Conservation (phyloP, 495 filamentous ascomycete species). For the Neurospora sublineolata region DNA sequence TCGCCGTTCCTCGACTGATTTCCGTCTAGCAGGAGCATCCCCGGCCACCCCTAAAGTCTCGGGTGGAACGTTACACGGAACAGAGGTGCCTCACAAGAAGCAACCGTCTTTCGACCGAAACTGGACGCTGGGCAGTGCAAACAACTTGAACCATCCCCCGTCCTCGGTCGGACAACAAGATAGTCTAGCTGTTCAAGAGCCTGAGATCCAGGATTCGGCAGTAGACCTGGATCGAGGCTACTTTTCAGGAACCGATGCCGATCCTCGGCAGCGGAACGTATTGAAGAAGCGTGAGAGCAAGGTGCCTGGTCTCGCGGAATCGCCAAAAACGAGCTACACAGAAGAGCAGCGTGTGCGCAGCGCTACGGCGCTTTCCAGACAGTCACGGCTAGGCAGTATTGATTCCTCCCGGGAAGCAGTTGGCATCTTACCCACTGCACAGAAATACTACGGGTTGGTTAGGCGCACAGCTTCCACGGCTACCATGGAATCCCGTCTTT, state of each 20-base stretch:
- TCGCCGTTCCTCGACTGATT: conserved; percentile 80
- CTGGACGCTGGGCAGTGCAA: conserved; percentile 65
- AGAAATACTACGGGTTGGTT: conserved; percentile 52
- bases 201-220: conserved; percentile 26
- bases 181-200: conserved; percentile 16
- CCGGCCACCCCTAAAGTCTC: conserved; percentile 25
- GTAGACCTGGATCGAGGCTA: conserved; percentile 79
- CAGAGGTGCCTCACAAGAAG: conserved; percentile 51
- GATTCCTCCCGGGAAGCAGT: conserved; percentile 39
- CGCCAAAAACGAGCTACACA: conserved; percentile 54
- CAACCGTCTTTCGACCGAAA: conserved; percentile 79
- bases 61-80: conserved; percentile 24
- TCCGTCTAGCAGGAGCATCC: conserved; percentile 30
- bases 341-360: conserved; percentile 56
- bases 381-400: conserved; percentile 68
- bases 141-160: conserved; percentile 18
- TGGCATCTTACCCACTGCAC: conserved; percentile 34
- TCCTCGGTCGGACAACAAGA: conserved; percentile 39
- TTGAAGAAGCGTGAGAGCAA: conserved; percentile 65
- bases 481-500: conserved; percentile 37
- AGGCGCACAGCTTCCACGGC: conserved; percentile 40
- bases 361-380: conserved; percentile 50
- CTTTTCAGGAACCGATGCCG: conserved; percentile 80
- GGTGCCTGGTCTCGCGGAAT: conserved; percentile 42
- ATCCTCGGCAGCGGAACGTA: conserved; percentile 62